Evolutionary conservation across 352 stramenopile species (phyloP), one percentile per base, ranked within the genome.

Genomic region (Globisporangium paddicum): DNA sequence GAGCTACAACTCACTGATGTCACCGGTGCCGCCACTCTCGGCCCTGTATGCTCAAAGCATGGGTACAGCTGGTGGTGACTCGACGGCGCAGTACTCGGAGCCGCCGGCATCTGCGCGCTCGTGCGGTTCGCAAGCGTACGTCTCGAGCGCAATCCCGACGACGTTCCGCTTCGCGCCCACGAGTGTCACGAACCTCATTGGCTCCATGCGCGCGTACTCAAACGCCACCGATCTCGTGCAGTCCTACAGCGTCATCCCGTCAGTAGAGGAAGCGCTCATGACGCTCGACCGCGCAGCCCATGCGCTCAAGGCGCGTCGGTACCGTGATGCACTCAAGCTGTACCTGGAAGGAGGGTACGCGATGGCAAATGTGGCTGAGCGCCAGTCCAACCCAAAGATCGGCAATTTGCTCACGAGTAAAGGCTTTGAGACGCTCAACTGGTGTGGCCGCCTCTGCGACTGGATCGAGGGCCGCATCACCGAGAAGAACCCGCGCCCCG

Each of bases 361-460:
- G 16, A 90, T 95, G 71, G 82, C 84, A 5, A 90, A 89, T 50
- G 83, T 89, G 0, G 86, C 83, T 0, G 83, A 95, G 63, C 75
- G 77, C 0, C 82, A 95, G 67, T 69, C 72, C 19, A 85, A 89
- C 60, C 75, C 81, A 28, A 93, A 93, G 58, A 91, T 95, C 58
- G 84, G 79, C 61, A 95, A 95, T 66, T 55, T 95, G 58, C 72
- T 95, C 47, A 89, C 84, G 0, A 85, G 75, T 62, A 95, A 95
- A 67, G 83, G 80, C 37, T 90, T 93, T 37, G 86, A 95, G 64
- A 91, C 79, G 41, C 75, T 95, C 54, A 90, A 95, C 58, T 95
- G 86, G 86, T 91, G 82, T 46, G 83, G 79, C 5, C 58, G 71
- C 5, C 72, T 95, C 0, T 93, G 82, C 49, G 83, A 93, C 61